Base-by-base conservation (phyloP, 352 stramenopile genomes). In the Phytophthora sansomeana region DNA sequence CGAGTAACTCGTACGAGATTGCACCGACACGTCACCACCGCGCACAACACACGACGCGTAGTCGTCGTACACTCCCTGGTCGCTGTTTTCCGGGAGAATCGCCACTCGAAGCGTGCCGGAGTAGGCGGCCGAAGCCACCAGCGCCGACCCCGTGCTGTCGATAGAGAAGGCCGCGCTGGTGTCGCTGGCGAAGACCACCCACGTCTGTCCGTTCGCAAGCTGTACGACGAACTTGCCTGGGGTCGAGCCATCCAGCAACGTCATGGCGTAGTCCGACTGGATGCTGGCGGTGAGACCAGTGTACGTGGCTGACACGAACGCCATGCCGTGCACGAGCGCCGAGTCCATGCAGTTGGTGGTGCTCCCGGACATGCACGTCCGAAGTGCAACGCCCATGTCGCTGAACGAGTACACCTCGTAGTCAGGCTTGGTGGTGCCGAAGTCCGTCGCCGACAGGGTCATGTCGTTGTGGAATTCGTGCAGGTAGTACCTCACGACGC, bases 391-490 rank as follows among this genome's bases (percentile, higher is more conserved):
- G 24, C 80, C 80, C 41, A 87, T 67, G 62, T 89, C 80, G 39
- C 62, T 78, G 78, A 77, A 87, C 48, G 77, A 69, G 52, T 73
- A 78, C 26, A 89, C 43, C 38, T 85, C 60, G 69, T 84, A 89
- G 33, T 78, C 68, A 3, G 77, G 74, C 19, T 75, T 75, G 19
- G 38, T 66, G 11, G 58, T 42, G 0, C 60, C 67, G 56, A 87
- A 81, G 51, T 87, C 80, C 7, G 55, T 63, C 1, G 75, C 80
- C 39, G 76, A 84, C 5, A 89, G 62, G 30, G 75, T 86, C 24
- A 89, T 5, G 42, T 89, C 80, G 60, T 87, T 85, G 62, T 76
- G 56, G 58, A 67, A 80, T 42, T 79, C 74, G 61, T 86, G 78
- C 24, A 76, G 36, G 55, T 83, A 86, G 58, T 72, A 83, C 59